Conservation (phyloP, 306 rosid genomes). For the Vicia faba region DNA sequence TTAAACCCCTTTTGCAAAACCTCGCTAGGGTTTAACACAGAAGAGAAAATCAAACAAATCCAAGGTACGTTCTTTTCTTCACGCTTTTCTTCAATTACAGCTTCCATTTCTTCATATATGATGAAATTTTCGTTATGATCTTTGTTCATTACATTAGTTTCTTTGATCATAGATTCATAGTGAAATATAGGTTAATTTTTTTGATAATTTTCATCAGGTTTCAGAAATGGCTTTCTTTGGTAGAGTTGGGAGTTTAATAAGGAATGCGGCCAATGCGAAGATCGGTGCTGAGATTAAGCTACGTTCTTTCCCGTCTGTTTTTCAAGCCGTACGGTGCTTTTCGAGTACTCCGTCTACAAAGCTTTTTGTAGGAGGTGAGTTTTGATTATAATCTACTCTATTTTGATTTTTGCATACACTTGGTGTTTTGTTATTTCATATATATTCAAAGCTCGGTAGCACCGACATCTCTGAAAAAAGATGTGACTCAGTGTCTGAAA, state of each 20-base stretch:
- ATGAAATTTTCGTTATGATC: too few species aligned
- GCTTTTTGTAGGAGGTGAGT: constrained; percentile 82
- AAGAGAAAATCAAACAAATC: background rate
- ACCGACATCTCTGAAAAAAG: too few species aligned
- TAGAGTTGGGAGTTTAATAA: constrained; percentile 70
- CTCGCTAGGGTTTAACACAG: background rate
- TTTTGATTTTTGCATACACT: too few species aligned
- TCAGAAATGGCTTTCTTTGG: constrained; percentile 76
- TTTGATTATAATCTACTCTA: constrained; percentile 10
- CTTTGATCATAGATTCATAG: background rate
- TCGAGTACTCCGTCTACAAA: constrained; percentile 54
- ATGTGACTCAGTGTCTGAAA: too few species aligned
- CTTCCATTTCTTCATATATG: too few species aligned
- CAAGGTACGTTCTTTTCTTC: background rate
- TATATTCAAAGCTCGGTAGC: background rate
- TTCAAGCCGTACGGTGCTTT: constrained; percentile 69
- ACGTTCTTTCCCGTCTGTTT: constrained; percentile 54
- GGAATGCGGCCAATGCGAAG: constrained; percentile 55
- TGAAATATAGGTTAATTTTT: background rate
- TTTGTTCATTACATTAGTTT: too few species aligned
- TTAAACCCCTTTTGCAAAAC: background rate
- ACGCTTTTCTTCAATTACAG: background rate
- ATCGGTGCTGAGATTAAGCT: constrained; percentile 42
- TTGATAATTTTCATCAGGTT: constrained; percentile 40
- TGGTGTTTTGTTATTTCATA: too few species aligned